These are phyloP conservation scores for Rhododendron griersonianum DNA, from an alignment of 148 eudicot species.

Conservation along the genomic window DNA sequence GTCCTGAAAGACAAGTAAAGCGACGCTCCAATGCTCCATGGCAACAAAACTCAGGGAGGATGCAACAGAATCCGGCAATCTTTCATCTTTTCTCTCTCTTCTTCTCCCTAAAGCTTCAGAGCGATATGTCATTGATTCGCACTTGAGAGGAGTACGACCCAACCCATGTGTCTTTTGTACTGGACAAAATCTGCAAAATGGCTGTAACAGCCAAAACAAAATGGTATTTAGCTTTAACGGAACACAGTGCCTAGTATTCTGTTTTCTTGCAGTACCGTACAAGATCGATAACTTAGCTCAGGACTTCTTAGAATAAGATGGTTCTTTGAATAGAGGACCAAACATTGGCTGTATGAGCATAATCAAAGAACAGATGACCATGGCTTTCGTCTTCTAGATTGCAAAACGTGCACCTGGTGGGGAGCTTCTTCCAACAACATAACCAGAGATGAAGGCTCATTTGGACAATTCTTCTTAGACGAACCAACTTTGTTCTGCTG, in stretches of 20 bases:
- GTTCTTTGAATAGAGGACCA: neutral
- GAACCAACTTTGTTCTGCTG: neutral
- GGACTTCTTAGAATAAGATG: neutral
- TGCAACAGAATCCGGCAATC: neutral
- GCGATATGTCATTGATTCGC: neutral
- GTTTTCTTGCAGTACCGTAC: neutral
- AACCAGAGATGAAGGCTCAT: neutral
- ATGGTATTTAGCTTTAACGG: neutral
- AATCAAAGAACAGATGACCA: neutral
- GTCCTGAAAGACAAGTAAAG: neutral
- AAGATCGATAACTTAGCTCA: neutral
- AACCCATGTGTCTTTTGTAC: neutral
- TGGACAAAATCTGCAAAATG: neutral
- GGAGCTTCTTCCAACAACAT: neutral
- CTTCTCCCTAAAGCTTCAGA: neutral
- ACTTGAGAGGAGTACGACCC: neutral
- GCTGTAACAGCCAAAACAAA: neutral
- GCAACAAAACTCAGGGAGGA: neutral
- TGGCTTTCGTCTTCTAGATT: neutral
- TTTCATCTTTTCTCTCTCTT: neutral
- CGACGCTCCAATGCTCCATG: neutral
- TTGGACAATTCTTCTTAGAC: neutral
- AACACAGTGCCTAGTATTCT: neutral
- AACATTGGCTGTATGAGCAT: neutral
- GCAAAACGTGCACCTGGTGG: neutral